Percentiles rank a stretch among this genome's conserved stretches.
Conservation (phyloP, 1,139 yeast species). For the Geotrichum klebahnii region DNA sequence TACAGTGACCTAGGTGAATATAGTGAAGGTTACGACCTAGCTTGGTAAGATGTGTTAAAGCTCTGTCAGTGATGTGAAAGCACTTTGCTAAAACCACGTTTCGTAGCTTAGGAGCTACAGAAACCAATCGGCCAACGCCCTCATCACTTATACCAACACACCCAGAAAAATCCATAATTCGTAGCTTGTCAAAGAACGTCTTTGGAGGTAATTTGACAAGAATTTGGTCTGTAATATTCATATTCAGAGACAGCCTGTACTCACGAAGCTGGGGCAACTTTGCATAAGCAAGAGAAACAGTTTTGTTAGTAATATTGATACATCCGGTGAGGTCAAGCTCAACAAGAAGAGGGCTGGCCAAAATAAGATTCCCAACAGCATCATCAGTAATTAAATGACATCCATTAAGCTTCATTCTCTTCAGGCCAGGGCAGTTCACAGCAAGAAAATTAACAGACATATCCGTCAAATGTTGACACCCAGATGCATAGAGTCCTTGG, state of each 20-base stretch:
- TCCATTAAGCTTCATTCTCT: constrained; percentile 76
- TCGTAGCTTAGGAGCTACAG: constrained; percentile 76
- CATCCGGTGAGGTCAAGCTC: constrained; percentile 89
- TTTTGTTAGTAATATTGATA: constrained; percentile 62
- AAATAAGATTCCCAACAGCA: constrained; percentile 60
- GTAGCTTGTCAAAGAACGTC: constrained; percentile 48
- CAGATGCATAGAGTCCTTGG: constrained; percentile 89
- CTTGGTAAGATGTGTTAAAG: constrained; percentile 64
- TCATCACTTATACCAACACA: constrained; percentile 80
- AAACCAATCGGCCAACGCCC: constrained; percentile 67
- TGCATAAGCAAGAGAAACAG: constrained; percentile 58
- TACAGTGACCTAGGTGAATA: constrained; percentile 91
- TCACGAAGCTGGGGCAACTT: constrained; percentile 72
- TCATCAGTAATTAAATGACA: constrained; percentile 64
- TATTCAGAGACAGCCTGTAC: constrained; percentile 72
- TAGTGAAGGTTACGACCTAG: constrained; percentile 83
- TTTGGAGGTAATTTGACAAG: constrained; percentile 33
- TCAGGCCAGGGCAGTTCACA: constrained; percentile 64
- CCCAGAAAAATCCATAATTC: constrained; percentile 81
- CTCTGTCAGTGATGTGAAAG: constrained; percentile 77
- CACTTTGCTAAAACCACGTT: constrained; percentile 90
- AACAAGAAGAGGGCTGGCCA: constrained; percentile 70
- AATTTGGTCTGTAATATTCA: constrained; percentile 63
- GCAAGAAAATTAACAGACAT: constrained; percentile 60
- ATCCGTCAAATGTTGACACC: constrained; percentile 67